Evolutionary conservation across 257 asterid genomes (phyloP).

Genomic region (Ballota nigra): DNA sequence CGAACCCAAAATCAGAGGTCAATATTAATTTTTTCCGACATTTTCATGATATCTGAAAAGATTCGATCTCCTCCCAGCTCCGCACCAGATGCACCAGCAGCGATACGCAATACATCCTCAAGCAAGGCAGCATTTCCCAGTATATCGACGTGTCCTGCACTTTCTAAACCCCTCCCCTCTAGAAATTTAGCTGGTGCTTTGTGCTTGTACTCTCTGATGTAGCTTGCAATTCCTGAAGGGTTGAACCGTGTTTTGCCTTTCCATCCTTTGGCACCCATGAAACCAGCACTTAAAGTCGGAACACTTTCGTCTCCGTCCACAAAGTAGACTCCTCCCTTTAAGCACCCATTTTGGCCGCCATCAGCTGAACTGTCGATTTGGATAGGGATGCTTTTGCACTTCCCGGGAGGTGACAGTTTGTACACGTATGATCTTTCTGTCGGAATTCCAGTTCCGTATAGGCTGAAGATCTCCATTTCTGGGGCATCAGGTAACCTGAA

Average conservation of each 20-base stretch:
- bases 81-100: slow-evolving; percentile 65
- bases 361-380: slow-evolving; percentile 76
- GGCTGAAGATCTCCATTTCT: slow-evolving; percentile 78
- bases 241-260: slow-evolving; percentile 75
- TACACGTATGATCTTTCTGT: slow-evolving; percentile 84
- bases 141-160: slow-evolving; percentile 85
- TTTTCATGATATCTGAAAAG: slow-evolving; percentile 64
- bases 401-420: slow-evolving; percentile 52
- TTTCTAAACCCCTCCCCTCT: slow-evolving; percentile 79
- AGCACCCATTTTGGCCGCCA: slow-evolving; percentile 56
- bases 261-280: slow-evolving; percentile 93
- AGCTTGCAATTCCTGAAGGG: slow-evolving; percentile 65
- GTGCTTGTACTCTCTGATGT: slow-evolving; percentile 69
- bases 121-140: slow-evolving; percentile 81
- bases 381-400: slow-evolving; percentile 75
- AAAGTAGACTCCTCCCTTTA: slow-evolving; percentile 70
- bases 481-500: slow-evolving; percentile 86
- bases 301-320: slow-evolving; percentile 81
- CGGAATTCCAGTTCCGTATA: slow-evolving; percentile 82
- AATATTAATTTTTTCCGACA: slow-evolving; percentile 56
- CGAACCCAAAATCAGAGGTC: slow-evolving; percentile 29
- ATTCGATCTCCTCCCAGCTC: slow-evolving; percentile 66
- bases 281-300: slow-evolving; percentile 72
- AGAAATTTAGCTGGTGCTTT: slow-evolving; percentile 70
- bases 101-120: slow-evolving; percentile 72